Conservation (phyloP, 2,329 filamentous ascomycete genomes). For the Xylaria sp. region DNA sequence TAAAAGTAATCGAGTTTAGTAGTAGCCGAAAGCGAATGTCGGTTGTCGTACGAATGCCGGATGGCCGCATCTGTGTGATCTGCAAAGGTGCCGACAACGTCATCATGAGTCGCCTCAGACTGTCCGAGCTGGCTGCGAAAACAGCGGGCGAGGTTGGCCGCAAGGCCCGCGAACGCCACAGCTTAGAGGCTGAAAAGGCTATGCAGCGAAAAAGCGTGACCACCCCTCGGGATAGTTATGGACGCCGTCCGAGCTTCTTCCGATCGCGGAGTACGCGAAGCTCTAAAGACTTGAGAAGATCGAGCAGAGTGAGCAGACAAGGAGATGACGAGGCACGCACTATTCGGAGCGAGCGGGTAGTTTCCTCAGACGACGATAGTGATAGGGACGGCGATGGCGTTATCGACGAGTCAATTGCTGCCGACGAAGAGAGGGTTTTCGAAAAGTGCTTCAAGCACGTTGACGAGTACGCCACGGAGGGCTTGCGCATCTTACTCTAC, state of each 20-base stretch:
- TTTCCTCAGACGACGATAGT: conserved; percentile 9
- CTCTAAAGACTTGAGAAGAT: conserved; percentile 47
- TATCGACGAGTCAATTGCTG: conserved; percentile 59
- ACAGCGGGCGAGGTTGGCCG: conserved; percentile 75
- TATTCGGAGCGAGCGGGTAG: conserved; percentile 1
- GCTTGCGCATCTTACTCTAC: conserved; percentile 84
- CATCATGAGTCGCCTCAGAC: conserved; percentile 79
- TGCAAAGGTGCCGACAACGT: conserved; percentile 92
- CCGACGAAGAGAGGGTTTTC: conserved; percentile 73
- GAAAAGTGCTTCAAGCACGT: conserved; percentile 86
- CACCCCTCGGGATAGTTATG: conserved; percentile 56
- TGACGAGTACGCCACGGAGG: conserved; percentile 88
- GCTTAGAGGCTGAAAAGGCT: conserved; percentile 55
- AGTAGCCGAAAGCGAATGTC: conserved; percentile 93
- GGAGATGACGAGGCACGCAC: conserved; percentile 23
- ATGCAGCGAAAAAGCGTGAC: conserved; percentile 46
- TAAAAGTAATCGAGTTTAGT: conserved; percentile 92
- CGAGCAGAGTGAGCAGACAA: conserved; percentile 18
- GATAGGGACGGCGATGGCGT: conserved; percentile 48
- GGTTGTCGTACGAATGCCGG: conserved; percentile 83
- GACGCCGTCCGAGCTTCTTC: conserved; percentile 50
- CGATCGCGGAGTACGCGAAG: conserved; percentile 50
- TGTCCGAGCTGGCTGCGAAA: conserved; percentile 77
- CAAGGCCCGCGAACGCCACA: conserved; percentile 71
- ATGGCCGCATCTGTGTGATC: conserved; percentile 82